Evolutionary conservation across 176 grass and related monocot species (phyloP).

Genomic region (Oryza nivara): DNA sequence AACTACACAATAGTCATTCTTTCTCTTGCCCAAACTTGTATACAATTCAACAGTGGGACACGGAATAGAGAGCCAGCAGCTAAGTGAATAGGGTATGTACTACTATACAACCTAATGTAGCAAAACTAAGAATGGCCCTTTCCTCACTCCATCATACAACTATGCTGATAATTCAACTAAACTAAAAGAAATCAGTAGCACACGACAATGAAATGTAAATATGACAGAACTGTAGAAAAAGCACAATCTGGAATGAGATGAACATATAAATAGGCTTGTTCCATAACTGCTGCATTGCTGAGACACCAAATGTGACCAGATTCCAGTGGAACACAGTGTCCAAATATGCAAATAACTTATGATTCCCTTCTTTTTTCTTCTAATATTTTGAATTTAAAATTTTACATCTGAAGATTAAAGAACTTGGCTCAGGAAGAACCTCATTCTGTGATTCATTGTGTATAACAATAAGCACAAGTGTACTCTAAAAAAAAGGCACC

Average conservation of each 20-base stretch:
- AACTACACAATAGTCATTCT: neutral
- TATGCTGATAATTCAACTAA: neutral
- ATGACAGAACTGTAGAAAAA: too few species aligned
- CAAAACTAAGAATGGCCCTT: neutral
- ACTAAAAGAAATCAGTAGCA: neutral
- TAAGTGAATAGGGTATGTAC: neutral
- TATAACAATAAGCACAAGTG: neutral
- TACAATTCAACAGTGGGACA: neutral
- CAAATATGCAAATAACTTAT: neutral
- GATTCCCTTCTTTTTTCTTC: neutral
- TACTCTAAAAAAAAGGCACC: neutral
- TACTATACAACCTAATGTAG: neutral
- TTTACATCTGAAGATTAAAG: neutral
- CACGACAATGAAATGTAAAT: neutral
- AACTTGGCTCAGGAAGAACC: neutral
- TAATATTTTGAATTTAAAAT: neutral
- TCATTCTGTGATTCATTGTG: neutral
- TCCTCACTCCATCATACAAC: neutral
- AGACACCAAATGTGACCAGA: neutral
- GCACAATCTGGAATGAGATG: neutral
- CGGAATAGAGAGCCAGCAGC: neutral
- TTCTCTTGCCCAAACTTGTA: neutral
- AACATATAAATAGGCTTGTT: neutral
- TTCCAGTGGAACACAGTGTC: neutral
- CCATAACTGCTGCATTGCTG: neutral